These are phyloP conservation scores for Rhodamnia rubescens DNA, from an alignment of 345 rosid species.

Conservation along the genomic window DNA sequence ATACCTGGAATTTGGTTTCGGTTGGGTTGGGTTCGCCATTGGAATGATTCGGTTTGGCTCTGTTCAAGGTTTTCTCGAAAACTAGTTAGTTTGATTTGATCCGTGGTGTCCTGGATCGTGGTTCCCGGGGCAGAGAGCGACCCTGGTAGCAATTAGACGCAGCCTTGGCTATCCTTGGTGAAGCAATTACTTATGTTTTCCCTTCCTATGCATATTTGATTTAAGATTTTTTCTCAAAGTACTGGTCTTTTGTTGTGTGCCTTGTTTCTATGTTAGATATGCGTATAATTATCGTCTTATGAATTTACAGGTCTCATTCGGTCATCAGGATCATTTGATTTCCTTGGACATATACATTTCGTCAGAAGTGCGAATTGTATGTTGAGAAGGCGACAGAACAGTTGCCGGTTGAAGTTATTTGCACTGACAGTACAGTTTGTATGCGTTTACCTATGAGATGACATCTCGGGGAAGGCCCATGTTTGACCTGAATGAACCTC, in stretches of 20 bases:
- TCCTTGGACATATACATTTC: background rate
- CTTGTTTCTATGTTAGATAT: background rate
- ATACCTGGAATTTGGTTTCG: background rate
- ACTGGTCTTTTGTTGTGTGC: background rate
- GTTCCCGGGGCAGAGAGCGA: background rate
- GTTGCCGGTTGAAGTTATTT: conserved; percentile 2
- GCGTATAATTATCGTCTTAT: background rate
- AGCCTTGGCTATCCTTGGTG: background rate
- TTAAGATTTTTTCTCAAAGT: background rate
- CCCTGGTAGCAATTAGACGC: background rate
- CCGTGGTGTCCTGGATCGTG: background rate
- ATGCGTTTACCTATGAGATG: conserved; percentile 81
- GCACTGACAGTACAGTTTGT: conserved; percentile 25
- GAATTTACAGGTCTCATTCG: background rate
- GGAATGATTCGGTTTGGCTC: background rate
- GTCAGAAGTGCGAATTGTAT: background rate
- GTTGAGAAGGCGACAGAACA: background rate
- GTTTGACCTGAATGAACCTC: conserved; percentile 99
- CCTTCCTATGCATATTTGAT: background rate
- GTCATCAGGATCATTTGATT: background rate
- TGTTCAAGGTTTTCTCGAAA: background rate
- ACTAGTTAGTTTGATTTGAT: background rate
- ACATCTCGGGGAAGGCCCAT: conserved; percentile 72
- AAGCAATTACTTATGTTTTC: background rate
- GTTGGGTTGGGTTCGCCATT: background rate